Percentiles rank a stretch among this genome's conserved stretches.
phyloP scores from a whole-genome alignment of 2,329 filamentous ascomycete species.

The Fusarium incarnatum region DNA sequence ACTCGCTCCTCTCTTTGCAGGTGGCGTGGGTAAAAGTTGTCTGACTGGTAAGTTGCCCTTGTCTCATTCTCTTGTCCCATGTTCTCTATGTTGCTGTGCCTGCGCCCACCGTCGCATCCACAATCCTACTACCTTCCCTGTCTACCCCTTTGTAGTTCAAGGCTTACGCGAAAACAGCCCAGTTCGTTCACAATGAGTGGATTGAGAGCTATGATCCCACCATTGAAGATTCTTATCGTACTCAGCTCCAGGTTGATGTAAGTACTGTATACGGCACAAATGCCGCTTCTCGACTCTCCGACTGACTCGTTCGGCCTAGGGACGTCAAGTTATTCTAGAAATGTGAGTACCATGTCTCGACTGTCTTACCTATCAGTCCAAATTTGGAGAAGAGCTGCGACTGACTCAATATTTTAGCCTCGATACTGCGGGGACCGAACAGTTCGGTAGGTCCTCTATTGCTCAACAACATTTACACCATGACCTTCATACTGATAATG shows the following conservation, averaged over 20 bases:
- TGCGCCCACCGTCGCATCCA: conserved; percentile 26
- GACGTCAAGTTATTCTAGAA: conserved; percentile 88
- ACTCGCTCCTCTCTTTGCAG: conserved; percentile 57
- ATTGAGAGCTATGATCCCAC: conserved; percentile 88
- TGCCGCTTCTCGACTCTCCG: conserved; percentile 24
- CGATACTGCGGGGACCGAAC: conserved; percentile 91
- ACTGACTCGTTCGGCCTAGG: conserved; percentile 63
- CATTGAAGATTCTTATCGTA: conserved; percentile 82
- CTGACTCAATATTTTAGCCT: conserved; percentile 63
- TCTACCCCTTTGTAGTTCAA: conserved; percentile 25
- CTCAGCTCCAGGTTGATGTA: conserved; percentile 85
- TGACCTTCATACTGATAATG: conserved; percentile 40
- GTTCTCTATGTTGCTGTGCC: conserved; percentile 21
- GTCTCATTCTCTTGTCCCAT: conserved; percentile 20
- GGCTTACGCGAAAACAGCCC: conserved; percentile 65
- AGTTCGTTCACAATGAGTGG: conserved; percentile 95
- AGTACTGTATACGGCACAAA: conserved; percentile 54
- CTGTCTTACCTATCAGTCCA: conserved; percentile 26
- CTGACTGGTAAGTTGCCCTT: conserved; percentile 75
- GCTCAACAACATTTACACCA: conserved; percentile 28
- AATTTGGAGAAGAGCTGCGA: conserved; percentile 14
- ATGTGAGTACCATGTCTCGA: conserved; percentile 69
- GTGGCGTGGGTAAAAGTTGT: conserved; percentile 93
- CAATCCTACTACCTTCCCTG: conserved; percentile 29
- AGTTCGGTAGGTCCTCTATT: conserved; percentile 76